Base-by-base conservation (phyloP, 495 filamentous ascomycete species). In the Podospora pseudocomata region DNA sequence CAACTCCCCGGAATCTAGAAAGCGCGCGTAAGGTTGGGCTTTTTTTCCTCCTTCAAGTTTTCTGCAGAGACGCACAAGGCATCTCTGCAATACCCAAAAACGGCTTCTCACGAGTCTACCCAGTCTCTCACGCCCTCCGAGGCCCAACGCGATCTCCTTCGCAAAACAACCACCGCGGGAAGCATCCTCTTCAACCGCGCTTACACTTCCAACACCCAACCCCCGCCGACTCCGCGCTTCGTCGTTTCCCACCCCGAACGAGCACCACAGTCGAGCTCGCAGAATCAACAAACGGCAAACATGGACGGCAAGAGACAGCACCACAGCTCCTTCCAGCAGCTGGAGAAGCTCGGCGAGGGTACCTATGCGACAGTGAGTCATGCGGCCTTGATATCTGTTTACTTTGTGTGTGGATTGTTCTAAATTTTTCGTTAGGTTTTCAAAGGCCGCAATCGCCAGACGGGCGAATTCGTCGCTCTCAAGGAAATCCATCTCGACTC, bases 401-500 rank as follows among this genome's bases (percentile, higher is more conserved):
- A 19, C 28, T 19, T 7, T 32, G 4, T 56, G 4, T 56, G 16
- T 32, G 9, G 67, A 9, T 61, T 39, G 53, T 39, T 39, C 72
- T 66, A 61, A 57, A 28, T 69, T 34, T 32, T 64, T 70, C 49
- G 72, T 4, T 28, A 96, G 92, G 95, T 99, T 34, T 99, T 98
- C 86, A 99, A 98, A 85, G 95, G 96, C 44, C 90, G 92, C 64
- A 98, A 99, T 79, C 90, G 96, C 67, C 92, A 96, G 72, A 96
- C 93, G 2, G 94, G 94, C 75, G 95, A 98, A 77, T 87, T 97
- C 59, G 95, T 99, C 68, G 95, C 95, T 11, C 85, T 99, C 66
- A 99, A 99, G 80, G 96, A 99, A 82, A 99, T 99, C 73, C 95
- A 98, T 75, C 92, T 99, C 63, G 95, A 99, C 75, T 96, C 92